A percentile compares a stretch with the other conserved stretches of the same genome.
These are phyloP conservation scores for Pleurostoma richardsiae DNA, from an alignment of 2,329 filamentous ascomycete species.

Conservation along the genomic window DNA sequence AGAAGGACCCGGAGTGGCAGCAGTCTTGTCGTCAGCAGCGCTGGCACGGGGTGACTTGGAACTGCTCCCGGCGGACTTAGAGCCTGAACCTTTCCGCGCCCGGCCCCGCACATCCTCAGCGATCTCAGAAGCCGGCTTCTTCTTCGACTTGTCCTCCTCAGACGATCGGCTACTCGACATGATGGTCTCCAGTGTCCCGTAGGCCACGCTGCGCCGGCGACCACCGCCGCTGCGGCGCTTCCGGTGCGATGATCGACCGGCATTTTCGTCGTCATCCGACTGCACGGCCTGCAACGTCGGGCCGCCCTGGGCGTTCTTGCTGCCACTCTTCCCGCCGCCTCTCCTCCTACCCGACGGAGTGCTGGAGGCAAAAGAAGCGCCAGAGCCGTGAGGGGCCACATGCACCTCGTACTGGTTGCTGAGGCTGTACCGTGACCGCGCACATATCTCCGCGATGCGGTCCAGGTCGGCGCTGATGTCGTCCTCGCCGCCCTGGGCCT, in stretches of 20 bases:
- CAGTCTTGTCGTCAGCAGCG: not conserved
- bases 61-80: constrained; percentile 21
- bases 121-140: constrained; percentile 53
- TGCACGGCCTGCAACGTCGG: constrained; percentile 53
- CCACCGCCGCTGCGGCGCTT: constrained; percentile 33
- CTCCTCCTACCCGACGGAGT: constrained; percentile 14
- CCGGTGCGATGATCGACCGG: constrained; percentile 23
- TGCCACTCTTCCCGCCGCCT: constrained; percentile 10
- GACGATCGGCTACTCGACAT: constrained; percentile 62
- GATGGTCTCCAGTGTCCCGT: constrained; percentile 61
- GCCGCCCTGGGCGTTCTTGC: constrained; percentile 26
- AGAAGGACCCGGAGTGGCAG: not conserved
- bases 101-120: constrained; percentile 49
- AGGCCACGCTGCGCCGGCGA: constrained; percentile 47
- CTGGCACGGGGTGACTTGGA: constrained; percentile 15
- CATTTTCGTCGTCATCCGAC: constrained; percentile 48
- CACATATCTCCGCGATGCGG: constrained; percentile 63
- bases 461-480: constrained; percentile 56
- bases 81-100: constrained; percentile 29
- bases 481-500: constrained; percentile 32
- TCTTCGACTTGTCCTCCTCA: constrained; percentile 56
- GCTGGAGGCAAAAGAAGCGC: constrained; percentile 35
- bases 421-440: constrained; percentile 57
- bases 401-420: constrained; percentile 66
- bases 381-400: constrained; percentile 56